A percentile compares a stretch with the other conserved stretches of the same genome.
Conservation (phyloP, 345 rosid genomes). For the Garcia nutans region DNA sequence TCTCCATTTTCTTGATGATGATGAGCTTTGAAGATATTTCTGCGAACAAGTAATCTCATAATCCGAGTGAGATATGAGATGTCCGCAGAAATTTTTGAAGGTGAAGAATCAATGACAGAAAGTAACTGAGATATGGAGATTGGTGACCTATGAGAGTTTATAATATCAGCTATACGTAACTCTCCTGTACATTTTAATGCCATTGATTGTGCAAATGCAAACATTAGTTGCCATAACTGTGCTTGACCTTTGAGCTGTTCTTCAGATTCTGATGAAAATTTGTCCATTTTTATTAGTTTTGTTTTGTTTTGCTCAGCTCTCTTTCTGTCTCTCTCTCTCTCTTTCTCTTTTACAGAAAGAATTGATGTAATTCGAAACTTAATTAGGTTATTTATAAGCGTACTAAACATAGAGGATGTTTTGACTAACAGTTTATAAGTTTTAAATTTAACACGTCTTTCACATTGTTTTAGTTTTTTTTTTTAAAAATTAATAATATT, state of each 20-base stretch:
- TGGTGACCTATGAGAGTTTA: slow-evolving; percentile 22
- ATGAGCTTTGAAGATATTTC: slow-evolving; percentile 23
- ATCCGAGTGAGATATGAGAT: slow-evolving; percentile 25
- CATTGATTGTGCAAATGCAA: slow-evolving; percentile 28
- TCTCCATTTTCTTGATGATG: slow-evolving; percentile 18
- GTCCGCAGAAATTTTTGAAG: not conserved
- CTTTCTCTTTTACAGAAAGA: no score
- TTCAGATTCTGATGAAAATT: not conserved
- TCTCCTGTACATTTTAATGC: slow-evolving; percentile 25
- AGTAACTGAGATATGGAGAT: slow-evolving; percentile 27
- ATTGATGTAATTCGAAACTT: no score
- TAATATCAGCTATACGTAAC: slow-evolving; percentile 28
- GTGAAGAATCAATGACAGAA: slow-evolving; percentile 23
- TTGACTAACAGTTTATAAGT: no score
- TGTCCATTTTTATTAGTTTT: not conserved
- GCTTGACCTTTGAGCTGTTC: slow-evolving; percentile 18
- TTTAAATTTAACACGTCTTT: no score
- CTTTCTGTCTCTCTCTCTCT: no score
- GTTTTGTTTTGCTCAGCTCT: no score
- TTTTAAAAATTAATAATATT: no score
- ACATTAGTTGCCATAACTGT: slow-evolving; percentile 17
- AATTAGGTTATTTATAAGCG: no score
- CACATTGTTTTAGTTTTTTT: no score
- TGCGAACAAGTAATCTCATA: slow-evolving; percentile 31
- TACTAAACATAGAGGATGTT: no score